A percentile compares a stretch with the other conserved stretches of the same genome.
Evolutionary conservation across 768 basidiomycete species (phyloP).

Genomic region (Termitomyces sp.): DNA sequence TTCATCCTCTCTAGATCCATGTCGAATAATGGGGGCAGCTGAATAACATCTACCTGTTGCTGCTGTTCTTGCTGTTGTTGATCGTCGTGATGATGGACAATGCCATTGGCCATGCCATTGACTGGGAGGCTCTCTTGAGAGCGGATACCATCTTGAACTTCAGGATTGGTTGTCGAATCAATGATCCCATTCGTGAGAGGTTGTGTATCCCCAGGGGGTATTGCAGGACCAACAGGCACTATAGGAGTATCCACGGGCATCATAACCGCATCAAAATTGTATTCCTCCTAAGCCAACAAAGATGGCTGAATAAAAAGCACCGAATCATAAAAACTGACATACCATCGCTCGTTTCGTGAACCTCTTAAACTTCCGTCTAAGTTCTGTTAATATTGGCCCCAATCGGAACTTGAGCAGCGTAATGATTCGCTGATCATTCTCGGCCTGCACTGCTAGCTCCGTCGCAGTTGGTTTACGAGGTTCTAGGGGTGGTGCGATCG

Average conservation of each 20-base stretch:
- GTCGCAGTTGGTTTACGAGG: slow-evolving; percentile 77
- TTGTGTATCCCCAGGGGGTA: slow-evolving; percentile 31
- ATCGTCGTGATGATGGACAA: slow-evolving; percentile 21
- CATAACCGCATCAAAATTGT: slow-evolving; percentile 42
- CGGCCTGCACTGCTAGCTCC: slow-evolving; percentile 77
- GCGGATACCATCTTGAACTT: neutral
- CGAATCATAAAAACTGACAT: slow-evolving; percentile 20
- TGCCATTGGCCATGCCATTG: slow-evolving; percentile 37
- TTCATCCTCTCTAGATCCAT: slow-evolving; percentile 95
- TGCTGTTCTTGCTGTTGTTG: slow-evolving; percentile 21
- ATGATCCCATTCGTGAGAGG: slow-evolving; percentile 34
- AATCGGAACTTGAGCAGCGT: slow-evolving; percentile 86
- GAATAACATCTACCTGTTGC: slow-evolving; percentile 29
- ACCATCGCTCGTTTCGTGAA: slow-evolving; percentile 80
- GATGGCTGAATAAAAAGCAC: neutral
- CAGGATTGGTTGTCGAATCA: slow-evolving; percentile 33
- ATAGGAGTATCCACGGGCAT: slow-evolving; percentile 6
- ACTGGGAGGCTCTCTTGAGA: slow-evolving; percentile 19
- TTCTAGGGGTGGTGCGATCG: slow-evolving; percentile 85
- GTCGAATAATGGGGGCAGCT: slow-evolving; percentile 57
- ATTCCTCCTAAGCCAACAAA: slow-evolving; percentile 56
- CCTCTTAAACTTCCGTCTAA: slow-evolving; percentile 89
- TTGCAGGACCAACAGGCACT: slow-evolving; percentile 18
- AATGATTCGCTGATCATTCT: slow-evolving; percentile 71
- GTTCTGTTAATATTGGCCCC: slow-evolving; percentile 81